phyloP scores from a whole-genome alignment of 805 yeast species.

The Yamadazyma philogaea region DNA sequence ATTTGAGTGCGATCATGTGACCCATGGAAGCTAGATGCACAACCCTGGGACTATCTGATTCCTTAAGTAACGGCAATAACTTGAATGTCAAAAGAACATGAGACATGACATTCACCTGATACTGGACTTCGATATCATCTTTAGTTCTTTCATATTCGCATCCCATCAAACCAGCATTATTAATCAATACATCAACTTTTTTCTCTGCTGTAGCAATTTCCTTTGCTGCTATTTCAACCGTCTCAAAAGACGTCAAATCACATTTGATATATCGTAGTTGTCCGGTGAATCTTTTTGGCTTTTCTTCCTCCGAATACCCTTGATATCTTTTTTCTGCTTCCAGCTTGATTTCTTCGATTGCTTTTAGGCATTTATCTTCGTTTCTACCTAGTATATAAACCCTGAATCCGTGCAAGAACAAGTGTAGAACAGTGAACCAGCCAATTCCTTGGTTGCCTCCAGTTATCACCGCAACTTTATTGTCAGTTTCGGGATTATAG shows the following conservation, averaged over 20 bases:
- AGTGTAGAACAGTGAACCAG: conserved; percentile 37
- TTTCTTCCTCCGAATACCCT: conserved; percentile 6
- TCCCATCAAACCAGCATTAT: conserved; percentile 43
- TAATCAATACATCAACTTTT: conserved; percentile 31
- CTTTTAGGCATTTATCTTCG: conserved; percentile 27
- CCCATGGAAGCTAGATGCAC: conserved; percentile 32
- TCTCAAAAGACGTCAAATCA: conserved; percentile 46
- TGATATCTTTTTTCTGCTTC: conserved; percentile 29
- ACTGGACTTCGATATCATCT: conserved; percentile 40
- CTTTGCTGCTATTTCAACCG: conserved; percentile 27
- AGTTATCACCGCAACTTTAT: conserved; percentile 33
- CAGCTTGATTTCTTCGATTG: conserved; percentile 29
- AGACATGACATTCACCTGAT: conserved; percentile 37
- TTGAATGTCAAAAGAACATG: conserved; percentile 33
- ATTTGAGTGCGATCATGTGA: conserved; percentile 24
- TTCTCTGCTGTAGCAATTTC: conserved; percentile 23
- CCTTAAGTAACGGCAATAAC: conserved; percentile 26
- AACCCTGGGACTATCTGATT: conserved; percentile 27
- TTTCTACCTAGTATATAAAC: conserved; percentile 39
- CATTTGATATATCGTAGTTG: conserved; percentile 49
- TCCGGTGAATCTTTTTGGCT: conserved; percentile 39
- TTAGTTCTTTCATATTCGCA: conserved; percentile 33
- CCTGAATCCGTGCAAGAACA: conserved; percentile 38
- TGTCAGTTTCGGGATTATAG: conserved; percentile 23
- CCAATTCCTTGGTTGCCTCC: conserved; percentile 44